Percentiles rank a stretch among this genome's conserved stretches.
phyloP scores from a whole-genome alignment of 306 rosid species.

The Sindora glabra region DNA sequence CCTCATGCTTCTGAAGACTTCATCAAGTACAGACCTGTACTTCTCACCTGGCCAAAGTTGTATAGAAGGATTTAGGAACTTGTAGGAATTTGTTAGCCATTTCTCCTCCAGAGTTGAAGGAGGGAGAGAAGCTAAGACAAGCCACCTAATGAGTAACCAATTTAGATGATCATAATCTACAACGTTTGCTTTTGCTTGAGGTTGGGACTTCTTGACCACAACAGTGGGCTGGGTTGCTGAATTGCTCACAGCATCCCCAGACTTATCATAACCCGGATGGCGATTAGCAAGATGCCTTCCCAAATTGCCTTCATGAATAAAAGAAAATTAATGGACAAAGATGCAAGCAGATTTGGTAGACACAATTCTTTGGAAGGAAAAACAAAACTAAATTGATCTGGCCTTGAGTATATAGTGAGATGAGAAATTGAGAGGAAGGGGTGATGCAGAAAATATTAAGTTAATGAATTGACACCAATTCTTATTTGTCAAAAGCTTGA shows the following conservation, averaged over 20 bases:
- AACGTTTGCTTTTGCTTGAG: constrained; percentile 54
- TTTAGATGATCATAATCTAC: constrained; percentile 85
- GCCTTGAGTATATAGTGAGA: constrained; percentile 1
- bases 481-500: background rate
- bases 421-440: background rate
- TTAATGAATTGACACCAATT: background rate
- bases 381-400: background rate
- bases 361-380: background rate
- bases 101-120: constrained; percentile 80
- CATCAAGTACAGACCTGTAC: constrained; percentile 56
- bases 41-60: constrained; percentile 81
- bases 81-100: constrained; percentile 79
- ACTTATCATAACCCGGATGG: constrained; percentile 89
- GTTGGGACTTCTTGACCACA: constrained; percentile 55
- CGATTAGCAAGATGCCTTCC: constrained; percentile 92
- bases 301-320: constrained; percentile 64
- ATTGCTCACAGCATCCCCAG: constrained; percentile 49
- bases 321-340: constrained; percentile 9
- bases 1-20: constrained; percentile 78
- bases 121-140: constrained; percentile 71
- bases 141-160: constrained; percentile 92
- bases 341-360: background rate
- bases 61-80: constrained; percentile 73
- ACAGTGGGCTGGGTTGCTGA: constrained; percentile 34
- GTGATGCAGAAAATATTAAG: background rate